These are phyloP conservation scores for Eutrema yunnanense DNA, from an alignment of 345 rosid genomes.

Conservation along the genomic window DNA sequence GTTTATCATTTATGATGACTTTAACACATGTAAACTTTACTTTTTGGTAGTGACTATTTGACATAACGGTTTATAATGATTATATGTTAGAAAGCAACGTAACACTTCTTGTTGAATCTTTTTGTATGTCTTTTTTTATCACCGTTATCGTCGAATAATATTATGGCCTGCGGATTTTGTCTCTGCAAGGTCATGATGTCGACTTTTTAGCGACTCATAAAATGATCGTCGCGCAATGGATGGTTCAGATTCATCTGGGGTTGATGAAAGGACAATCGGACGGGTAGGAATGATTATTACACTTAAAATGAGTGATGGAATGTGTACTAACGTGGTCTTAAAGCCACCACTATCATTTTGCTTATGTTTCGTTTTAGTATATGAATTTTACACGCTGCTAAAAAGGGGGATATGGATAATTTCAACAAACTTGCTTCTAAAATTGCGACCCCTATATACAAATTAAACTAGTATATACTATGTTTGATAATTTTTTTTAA, in stretches of 20 bases:
- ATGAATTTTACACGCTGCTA: neutral
- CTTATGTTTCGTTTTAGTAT: neutral
- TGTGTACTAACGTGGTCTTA: constrained; percentile 11
- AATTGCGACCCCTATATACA: neutral
- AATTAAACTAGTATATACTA: neutral
- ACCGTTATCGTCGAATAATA: neutral
- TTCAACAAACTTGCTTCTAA: neutral
- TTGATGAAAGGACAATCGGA: constrained; percentile 16
- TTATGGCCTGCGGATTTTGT: constrained; percentile 23
- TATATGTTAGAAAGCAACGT: constrained; percentile 18
- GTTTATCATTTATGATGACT: neutral
- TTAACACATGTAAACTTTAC: constrained; percentile 2
- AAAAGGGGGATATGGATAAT: neutral
- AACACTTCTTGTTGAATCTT: constrained; percentile 4
- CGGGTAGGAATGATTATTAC: constrained; percentile 18
- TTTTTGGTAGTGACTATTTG: neutral
- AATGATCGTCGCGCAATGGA: constrained; percentile 7
- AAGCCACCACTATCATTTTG: constrained; percentile 8
- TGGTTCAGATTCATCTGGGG: constrained; percentile 12
- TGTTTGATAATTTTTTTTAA: neutral
- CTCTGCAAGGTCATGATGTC: constrained; percentile 29
- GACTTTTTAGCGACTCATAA: constrained; percentile 15
- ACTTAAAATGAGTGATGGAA: constrained; percentile 28
- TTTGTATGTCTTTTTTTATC: neutral
- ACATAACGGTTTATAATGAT: constrained; percentile 8